Evolutionary conservation across 805 yeast genomes (phyloP), one percentile per base, ranked within the genome.

Genomic region (Lachancea mirantina): DNA sequence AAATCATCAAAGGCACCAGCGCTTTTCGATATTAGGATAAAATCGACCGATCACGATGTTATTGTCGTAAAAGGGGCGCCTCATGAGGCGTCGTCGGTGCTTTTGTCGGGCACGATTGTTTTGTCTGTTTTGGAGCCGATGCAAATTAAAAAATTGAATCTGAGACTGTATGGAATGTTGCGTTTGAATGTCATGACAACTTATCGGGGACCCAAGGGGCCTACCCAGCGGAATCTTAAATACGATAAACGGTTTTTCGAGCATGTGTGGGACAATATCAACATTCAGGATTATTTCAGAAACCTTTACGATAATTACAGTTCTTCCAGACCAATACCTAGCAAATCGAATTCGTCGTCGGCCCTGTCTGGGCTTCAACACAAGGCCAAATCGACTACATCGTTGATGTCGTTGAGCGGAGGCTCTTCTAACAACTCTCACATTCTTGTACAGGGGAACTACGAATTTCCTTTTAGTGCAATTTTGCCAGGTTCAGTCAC

Each of bases 391-490:
- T 61, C 61, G 5, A 47, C 59, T 14, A 46, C 62, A 14, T 63
- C 60, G 18, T 35, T 57, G 33, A 50, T 43, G 19, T 55, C 61
- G 3, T 43, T 60, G 23, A 52, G 60, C 4, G 54, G 59, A 1
- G 32, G 43, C 13, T 32, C 46, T 10, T 26, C 38, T 38, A 23
- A 45, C 47, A 11, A 36, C 49, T 30, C 55, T 19, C 73, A 70
- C 39, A 58, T 67, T 4, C 54, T 82, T 35, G 67, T 66, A 1
- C 74, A 70, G 39, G 97, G 97, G 0, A 83, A 83, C 55, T 87
- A 89, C 52, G 94, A 83, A 50, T 74, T 92, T 47, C 96, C 97
- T 0, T 92, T 92, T 54, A 79, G 79, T 40, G 72, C 89, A 0
- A 68, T 87, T 15, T 52, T 89, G 14, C 95, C 95, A 0, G 97